Evolutionary conservation across 345 rosid species (phyloP).

Genomic region (Dovyalis caffra): DNA sequence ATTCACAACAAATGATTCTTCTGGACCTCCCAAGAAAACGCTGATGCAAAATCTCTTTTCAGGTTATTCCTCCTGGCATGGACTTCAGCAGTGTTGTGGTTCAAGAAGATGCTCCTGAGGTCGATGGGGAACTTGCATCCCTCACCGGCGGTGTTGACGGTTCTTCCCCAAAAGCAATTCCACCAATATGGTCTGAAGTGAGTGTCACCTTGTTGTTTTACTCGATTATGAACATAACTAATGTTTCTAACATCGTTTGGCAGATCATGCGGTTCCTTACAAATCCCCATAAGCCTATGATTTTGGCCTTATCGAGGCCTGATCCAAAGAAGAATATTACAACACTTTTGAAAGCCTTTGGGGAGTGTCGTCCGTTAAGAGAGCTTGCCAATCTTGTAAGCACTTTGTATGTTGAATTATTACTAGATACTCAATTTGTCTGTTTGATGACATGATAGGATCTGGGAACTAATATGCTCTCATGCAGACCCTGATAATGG

Average conservation of each 20-base stretch:
- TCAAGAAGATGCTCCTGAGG: conserved; percentile 84
- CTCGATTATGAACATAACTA: neutral
- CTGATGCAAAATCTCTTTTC: conserved; percentile 14
- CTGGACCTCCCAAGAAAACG: conserved; percentile 6
- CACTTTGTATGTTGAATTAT: neutral
- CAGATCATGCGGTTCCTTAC: conserved; percentile 92
- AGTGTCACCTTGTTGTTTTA: conserved; percentile 27
- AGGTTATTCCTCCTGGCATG: conserved; percentile 99
- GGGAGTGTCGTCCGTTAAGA: conserved; percentile 82
- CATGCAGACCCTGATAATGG: conserved; percentile 82
- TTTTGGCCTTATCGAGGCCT: conserved; percentile 94
- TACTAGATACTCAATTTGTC: neutral
- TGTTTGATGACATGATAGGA: neutral
- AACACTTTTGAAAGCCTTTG: conserved; percentile 89
- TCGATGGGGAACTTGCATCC: conserved; percentile 67
- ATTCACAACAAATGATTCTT: conserved; percentile 4
- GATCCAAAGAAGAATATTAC: conserved; percentile 97
- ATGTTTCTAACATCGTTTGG: conserved; percentile 8
- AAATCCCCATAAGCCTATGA: conserved; percentile 95
- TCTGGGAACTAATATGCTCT: conserved; percentile 9
- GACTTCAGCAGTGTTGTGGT: conserved; percentile 87
- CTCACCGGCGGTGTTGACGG: conserved; percentile 63
- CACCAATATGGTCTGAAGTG: conserved; percentile 91
- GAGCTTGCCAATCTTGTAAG: conserved; percentile 96
- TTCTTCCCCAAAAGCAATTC: conserved; percentile 83